Percentiles rank a stretch among this genome's conserved stretches.
Conservation (phyloP, 305 asterid genomes). For the Fraxinus sp. region DNA sequence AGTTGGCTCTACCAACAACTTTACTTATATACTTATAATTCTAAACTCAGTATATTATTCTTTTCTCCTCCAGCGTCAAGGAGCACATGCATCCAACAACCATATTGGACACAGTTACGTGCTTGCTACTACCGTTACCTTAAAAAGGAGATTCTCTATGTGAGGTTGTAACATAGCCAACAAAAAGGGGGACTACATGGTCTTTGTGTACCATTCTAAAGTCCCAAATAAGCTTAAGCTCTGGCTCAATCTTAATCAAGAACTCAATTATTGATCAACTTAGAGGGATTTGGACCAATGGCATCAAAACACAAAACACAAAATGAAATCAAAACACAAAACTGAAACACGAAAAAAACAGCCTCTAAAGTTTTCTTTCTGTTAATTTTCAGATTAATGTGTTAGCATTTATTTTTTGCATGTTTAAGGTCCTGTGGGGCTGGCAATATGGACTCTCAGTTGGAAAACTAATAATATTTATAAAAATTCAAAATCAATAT, state of each 20-base stretch:
- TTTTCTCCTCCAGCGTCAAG: not conserved
- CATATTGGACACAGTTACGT: not conserved
- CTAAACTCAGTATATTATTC: not conserved
- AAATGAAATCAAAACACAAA: too few relatives aligned
- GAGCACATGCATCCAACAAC: not conserved
- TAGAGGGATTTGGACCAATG: not conserved
- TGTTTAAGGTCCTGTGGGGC: not conserved
- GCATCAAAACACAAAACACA: too few relatives aligned
- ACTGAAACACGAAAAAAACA: too few relatives aligned
- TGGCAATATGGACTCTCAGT: not conserved
- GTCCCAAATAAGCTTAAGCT: not conserved
- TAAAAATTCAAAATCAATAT: not conserved
- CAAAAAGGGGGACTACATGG: not conserved
- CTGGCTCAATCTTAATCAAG: not conserved
- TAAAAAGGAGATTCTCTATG: not conserved
- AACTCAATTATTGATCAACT: not conserved
- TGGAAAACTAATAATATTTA: not conserved
- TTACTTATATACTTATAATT: not conserved
- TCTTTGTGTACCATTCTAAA: not conserved
- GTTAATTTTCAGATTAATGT: not conserved
- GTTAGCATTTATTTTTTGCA: not conserved
- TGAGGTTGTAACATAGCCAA: not conserved
- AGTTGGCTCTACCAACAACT: not conserved
- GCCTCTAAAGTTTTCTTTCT: not conserved
- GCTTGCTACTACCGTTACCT: not conserved